A percentile compares a stretch with the other conserved stretches of the same genome.
phyloP scores from a whole-genome alignment of 768 basidiomycete genomes.

The Strobilomyces dryophilus region DNA sequence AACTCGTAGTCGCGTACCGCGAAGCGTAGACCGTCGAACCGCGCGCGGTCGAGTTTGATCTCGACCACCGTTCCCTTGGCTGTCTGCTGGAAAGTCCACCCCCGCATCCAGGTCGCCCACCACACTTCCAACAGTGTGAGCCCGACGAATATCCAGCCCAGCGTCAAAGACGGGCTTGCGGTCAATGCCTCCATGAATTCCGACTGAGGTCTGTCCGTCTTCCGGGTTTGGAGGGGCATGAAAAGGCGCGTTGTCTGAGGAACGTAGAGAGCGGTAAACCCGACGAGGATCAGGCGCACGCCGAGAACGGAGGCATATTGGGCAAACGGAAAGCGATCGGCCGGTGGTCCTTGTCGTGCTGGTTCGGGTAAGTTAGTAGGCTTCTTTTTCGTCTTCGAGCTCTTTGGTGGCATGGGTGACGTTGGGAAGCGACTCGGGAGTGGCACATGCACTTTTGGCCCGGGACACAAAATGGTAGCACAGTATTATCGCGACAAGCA shows the following conservation, averaged over 20 bases:
- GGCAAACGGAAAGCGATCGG: slow-evolving; percentile 43
- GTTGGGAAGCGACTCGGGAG: not conserved
- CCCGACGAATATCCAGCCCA: slow-evolving; percentile 55
- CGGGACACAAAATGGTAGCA: no score
- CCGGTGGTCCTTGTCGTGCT: not conserved
- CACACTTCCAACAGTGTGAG: slow-evolving; percentile 53
- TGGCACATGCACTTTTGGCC: no score
- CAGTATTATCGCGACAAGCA: no score
- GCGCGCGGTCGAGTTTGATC: slow-evolving; percentile 39
- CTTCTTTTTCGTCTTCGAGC: not conserved
- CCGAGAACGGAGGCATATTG: slow-evolving; percentile 65
- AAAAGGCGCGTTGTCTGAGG: slow-evolving; percentile 54
- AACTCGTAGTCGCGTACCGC: slow-evolving; percentile 32
- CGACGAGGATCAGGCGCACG: slow-evolving; percentile 61
- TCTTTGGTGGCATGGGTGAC: not conserved
- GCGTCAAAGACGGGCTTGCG: slow-evolving; percentile 50
- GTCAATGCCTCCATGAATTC: slow-evolving; percentile 68
- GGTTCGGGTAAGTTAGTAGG: not conserved
- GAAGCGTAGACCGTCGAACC: slow-evolving; percentile 35
- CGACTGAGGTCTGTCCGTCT: slow-evolving; percentile 63
- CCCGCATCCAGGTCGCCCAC: slow-evolving; percentile 68
- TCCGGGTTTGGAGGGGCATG: slow-evolving; percentile 30
- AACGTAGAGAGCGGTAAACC: slow-evolving; percentile 64
- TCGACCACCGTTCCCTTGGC: slow-evolving; percentile 41
- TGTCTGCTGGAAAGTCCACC: slow-evolving; percentile 48